A percentile compares a stretch with the other conserved stretches of the same genome.
These are phyloP conservation scores for Penicillium nordicum DNA, from an alignment of 2,329 filamentous ascomycete genomes.

Conservation along the genomic window DNA sequence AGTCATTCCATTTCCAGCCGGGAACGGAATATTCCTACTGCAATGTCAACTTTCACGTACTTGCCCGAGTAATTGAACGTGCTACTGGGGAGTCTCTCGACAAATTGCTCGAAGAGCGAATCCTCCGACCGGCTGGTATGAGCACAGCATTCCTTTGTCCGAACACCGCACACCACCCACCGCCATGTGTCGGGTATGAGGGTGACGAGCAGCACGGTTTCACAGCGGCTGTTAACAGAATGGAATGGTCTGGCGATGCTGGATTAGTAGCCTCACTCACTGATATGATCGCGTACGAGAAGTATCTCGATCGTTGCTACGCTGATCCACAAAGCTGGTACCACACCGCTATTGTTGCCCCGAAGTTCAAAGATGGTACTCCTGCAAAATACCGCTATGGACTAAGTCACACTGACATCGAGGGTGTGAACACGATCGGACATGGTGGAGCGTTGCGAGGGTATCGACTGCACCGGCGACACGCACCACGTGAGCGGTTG, in stretches of 20 bases:
- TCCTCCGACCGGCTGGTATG: conserved; percentile 45
- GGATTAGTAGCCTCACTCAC: conserved; percentile 43
- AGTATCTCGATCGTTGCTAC: conserved; percentile 36
- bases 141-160: conserved; percentile 39
- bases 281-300: conserved; percentile 49
- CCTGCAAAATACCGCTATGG: conserved; percentile 40
- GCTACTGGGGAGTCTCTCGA: conserved; percentile 36
- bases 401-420: conserved; percentile 27
- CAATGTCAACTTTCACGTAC: conserved; percentile 45
- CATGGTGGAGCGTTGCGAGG: conserved; percentile 46
- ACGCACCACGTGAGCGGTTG: conserved; percentile 35
- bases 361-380: conserved; percentile 35
- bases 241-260: conserved; percentile 49
- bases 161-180: conserved; percentile 38
- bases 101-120: conserved; percentile 36
- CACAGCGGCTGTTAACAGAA: conserved; percentile 38
- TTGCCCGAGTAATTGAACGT: conserved; percentile 40
- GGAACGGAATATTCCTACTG: conserved; percentile 46
- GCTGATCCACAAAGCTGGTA: conserved; percentile 37
- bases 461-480: conserved; percentile 37
- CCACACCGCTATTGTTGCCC: conserved; percentile 25
- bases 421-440: conserved; percentile 29
- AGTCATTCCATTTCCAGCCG: conserved; percentile 43
- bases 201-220: conserved; percentile 40
- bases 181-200: conserved; percentile 45